Evolutionary conservation across 83 land plant genomes (phyloP).

Genomic region (Larix sibirica): DNA sequence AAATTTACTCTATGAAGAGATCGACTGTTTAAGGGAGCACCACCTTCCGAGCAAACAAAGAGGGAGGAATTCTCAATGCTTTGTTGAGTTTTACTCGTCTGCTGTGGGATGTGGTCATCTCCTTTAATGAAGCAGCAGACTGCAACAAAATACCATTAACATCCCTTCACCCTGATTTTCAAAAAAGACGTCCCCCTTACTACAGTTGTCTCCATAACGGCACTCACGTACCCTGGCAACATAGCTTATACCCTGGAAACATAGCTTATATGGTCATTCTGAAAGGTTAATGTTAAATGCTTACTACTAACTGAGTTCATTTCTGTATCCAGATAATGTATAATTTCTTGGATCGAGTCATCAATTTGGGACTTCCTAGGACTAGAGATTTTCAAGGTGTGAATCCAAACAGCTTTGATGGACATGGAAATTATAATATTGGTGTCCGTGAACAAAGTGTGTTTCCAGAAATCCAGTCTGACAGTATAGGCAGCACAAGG

Average conservation of each 20-base stretch:
- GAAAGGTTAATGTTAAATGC: neutral
- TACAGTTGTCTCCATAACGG: no score
- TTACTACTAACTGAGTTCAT: neutral
- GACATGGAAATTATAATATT: constrained; percentile 87
- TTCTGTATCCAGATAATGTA: constrained; percentile 72
- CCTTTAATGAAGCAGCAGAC: no score
- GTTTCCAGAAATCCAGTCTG: constrained; percentile 86
- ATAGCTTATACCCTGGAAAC: neutral
- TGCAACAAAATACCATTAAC: no score
- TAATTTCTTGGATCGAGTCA: constrained; percentile 84
- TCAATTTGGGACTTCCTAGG: constrained; percentile 92
- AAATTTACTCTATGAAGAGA: no score
- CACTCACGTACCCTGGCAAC: neutral
- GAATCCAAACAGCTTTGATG: constrained; percentile 90
- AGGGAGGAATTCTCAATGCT: no score
- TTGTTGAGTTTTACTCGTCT: no score
- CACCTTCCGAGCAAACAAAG: no score
- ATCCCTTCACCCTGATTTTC: no score
- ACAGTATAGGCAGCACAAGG: constrained; percentile 59
- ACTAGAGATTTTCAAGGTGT: constrained; percentile 91
- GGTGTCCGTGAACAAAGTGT: constrained; percentile 85
- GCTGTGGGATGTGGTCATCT: no score
- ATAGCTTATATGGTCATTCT: neutral
- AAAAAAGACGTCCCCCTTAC: no score
- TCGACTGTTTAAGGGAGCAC: no score